phyloP scores from a whole-genome alignment of 306 rosid species.

The Senna tora region DNA sequence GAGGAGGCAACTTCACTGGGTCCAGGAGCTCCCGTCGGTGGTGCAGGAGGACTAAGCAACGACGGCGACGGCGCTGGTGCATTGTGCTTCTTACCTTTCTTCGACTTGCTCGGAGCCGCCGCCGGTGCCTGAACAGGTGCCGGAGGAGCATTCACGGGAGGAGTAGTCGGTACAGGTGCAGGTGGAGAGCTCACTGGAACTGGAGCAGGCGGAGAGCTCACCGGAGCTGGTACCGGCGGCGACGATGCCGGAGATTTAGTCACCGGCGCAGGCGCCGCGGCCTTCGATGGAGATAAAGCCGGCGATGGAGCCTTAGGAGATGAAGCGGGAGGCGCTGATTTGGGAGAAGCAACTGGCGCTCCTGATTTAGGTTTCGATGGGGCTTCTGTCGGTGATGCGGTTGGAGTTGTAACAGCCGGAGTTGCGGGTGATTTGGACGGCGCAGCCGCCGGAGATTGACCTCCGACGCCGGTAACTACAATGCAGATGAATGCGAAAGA shows the following conservation, averaged over 20 bases:
- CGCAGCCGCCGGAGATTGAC: slow-evolving; percentile 67
- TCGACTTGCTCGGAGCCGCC: slow-evolving; percentile 62
- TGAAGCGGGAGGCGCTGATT: slow-evolving; percentile 45
- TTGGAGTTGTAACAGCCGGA: slow-evolving; percentile 47
- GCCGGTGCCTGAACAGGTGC: slow-evolving; percentile 53
- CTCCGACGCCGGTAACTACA: slow-evolving; percentile 80
- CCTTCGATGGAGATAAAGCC: slow-evolving; percentile 44
- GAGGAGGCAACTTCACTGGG: slow-evolving; percentile 51
- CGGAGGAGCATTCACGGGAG: slow-evolving; percentile 49
- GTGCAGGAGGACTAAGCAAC: slow-evolving; percentile 60
- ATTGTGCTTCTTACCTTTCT: slow-evolving; percentile 58
- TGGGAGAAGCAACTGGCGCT: slow-evolving; percentile 76
- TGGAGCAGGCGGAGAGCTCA: slow-evolving; percentile 56
- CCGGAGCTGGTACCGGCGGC: slow-evolving; percentile 57
- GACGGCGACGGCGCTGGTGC: slow-evolving; percentile 65
- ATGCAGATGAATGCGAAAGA: slow-evolving; percentile 72
- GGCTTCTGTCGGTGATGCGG: slow-evolving; percentile 52
- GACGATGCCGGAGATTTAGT: slow-evolving; percentile 44
- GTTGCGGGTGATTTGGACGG: slow-evolving; percentile 55
- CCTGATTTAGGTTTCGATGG: slow-evolving; percentile 62
- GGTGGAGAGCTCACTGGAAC: slow-evolving; percentile 53
- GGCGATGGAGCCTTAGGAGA: slow-evolving; percentile 45
- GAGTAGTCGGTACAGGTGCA: slow-evolving; percentile 42
- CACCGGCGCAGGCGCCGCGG: slow-evolving; percentile 37
- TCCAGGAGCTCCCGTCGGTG: slow-evolving; percentile 74